phyloP scores from a whole-genome alignment of 805 yeast genomes.

The Cyberlindnera mycetangii region DNA sequence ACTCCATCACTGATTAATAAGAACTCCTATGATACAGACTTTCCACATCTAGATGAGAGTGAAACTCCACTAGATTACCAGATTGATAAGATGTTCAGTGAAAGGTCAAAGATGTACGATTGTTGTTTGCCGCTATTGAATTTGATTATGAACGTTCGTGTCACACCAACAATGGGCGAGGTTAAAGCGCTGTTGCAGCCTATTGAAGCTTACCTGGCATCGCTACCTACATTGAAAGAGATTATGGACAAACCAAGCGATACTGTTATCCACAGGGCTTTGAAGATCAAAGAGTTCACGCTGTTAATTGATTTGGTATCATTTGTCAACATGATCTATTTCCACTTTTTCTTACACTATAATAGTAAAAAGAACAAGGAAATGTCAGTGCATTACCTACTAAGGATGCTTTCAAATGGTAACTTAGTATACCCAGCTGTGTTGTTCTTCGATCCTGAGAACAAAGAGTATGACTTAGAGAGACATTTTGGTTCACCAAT shows the following conservation, averaged over 20 bases:
- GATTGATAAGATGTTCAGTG: conserved; percentile 18
- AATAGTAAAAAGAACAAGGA: conserved; percentile 13
- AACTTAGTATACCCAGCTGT: conserved; percentile 11
- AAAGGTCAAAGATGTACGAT: conserved; percentile 15
- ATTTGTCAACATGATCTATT: conserved; percentile 22
- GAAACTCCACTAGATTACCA: conserved; percentile 21
- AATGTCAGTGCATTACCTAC: conserved; percentile 16
- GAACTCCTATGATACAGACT: conserved; percentile 23
- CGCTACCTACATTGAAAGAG: conserved; percentile 11
- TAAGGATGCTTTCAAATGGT: conserved; percentile 8
- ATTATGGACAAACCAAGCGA: conserved; percentile 19
- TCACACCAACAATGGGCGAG: conserved; percentile 15
- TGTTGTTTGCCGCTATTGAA: conserved; percentile 20
- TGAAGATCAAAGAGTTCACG: conserved; percentile 13
- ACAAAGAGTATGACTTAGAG: conserved; percentile 15
- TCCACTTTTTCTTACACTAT: conserved; percentile 23
- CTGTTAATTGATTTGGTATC: conserved; percentile 15
- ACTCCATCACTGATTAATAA: conserved; percentile 24
- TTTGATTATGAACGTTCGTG: conserved; percentile 19
- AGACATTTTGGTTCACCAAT: conserved; percentile 24
- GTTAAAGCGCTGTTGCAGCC: conserved; percentile 15
- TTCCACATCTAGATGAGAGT: conserved; percentile 26
- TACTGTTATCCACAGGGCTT: conserved; percentile 18
- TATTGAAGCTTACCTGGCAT: conserved; percentile 9
- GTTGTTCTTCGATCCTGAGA: conserved; percentile 18